A percentile compares a stretch with the other conserved stretches of the same genome.
phyloP scores from a whole-genome alignment of 768 basidiomycete species.

The Naematelia encephala region DNA sequence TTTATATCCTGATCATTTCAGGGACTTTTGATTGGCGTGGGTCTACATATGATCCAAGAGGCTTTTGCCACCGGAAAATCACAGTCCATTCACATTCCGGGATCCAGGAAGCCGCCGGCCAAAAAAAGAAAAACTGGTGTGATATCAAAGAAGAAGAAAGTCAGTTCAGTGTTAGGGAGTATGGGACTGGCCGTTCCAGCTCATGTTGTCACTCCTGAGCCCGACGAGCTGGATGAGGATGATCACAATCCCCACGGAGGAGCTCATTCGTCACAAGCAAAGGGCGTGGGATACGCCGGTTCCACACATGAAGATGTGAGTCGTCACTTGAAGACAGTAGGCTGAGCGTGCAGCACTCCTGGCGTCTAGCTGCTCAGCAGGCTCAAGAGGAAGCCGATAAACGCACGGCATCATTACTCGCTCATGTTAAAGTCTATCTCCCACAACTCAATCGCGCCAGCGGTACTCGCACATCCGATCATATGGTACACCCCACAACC shows the following conservation, averaged over 20 bases:
- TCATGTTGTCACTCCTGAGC: not conserved
- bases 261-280: slow-evolving; percentile 52
- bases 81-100: not conserved
- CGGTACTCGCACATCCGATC: slow-evolving; percentile 80
- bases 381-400: slow-evolving; percentile 72
- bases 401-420: slow-evolving; percentile 66
- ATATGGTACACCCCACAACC: slow-evolving; percentile 66
- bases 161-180: not conserved
- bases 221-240: slow-evolving; percentile 10
- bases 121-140: slow-evolving; percentile 32
- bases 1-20: slow-evolving; percentile 51
- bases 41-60: slow-evolving; percentile 78
- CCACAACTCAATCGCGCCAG: slow-evolving; percentile 73
- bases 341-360: slow-evolving; percentile 60
- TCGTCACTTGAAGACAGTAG: not conserved
- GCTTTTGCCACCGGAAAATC: slow-evolving; percentile 54
- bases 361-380: slow-evolving; percentile 72
- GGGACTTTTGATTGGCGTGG: slow-evolving; percentile 86
- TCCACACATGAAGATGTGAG: slow-evolving; percentile 75
- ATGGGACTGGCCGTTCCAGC: not conserved
- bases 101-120: slow-evolving; percentile 3
- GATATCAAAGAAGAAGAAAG: not conserved
- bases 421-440: slow-evolving; percentile 72
- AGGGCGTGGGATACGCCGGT: slow-evolving; percentile 85
- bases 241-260: slow-evolving; percentile 3